Evolutionary conservation across 352 stramenopile species (phyloP), one percentile per base, ranked within the genome.

Genomic region (Phytophthora sp.): DNA sequence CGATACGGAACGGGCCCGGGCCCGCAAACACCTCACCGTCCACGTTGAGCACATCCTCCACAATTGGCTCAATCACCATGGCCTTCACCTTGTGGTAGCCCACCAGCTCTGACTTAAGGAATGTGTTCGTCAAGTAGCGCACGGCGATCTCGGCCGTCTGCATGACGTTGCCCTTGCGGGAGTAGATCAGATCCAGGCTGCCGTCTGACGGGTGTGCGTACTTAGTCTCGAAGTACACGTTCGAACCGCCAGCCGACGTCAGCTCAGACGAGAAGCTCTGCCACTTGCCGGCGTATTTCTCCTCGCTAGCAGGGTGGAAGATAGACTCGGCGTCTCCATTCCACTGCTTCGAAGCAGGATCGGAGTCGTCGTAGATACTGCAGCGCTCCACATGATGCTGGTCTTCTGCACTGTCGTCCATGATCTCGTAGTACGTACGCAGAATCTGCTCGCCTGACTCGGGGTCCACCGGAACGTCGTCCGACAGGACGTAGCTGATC

Each of bases 181-280:
- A 82, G 39, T 88, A 85, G 65, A 92, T 88, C 21, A 94, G 18
- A 48, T 94, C 85, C 67, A 94, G 71, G 59, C 86, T 89, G n/a
- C 82, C 85, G 60, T 92, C 85, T 20, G 81, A 92, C 28, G 82
- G 82, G 56, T 94, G 85, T 24, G 81, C 78, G 43, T 87, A 94
- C 69, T 89, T 83, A 21, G 81, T 85, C 69, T 94, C 84, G 52
- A 91, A 90, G 69, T 91, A 91, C 43, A 92, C 81, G 51, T 94
- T 92, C 7, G 82, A 91, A 10, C 74, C 85, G 18, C 81, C 85
- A 24, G 84, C 69, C 0, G 81, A 87, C 10, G 69, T 75, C 62
- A 89, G 78, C 58, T 83, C 56, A 9, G 70, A 73, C 13, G 69
- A 53, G 43, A 92, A 79, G 17, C 51, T 72, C 10, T 72, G 70